Conservation (phyloP, 371 early-diverging fungal genomes). For the Blyttiomyces sp. region DNA sequence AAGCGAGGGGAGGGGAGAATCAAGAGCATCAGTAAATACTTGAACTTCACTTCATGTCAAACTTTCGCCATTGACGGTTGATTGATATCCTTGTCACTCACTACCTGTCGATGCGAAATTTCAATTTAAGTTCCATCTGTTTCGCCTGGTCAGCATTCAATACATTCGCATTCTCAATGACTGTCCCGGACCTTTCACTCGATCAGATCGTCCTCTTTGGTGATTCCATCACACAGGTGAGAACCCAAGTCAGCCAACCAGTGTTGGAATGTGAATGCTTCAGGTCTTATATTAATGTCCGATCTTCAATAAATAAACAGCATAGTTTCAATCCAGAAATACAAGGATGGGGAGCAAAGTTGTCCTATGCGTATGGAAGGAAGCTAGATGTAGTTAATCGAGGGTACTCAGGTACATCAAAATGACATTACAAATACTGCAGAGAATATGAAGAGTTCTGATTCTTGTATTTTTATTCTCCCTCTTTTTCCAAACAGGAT, state of each 20-base stretch:
- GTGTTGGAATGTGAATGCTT: background rate
- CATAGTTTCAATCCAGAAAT: slow-evolving; percentile 58
- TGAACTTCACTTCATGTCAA: no score
- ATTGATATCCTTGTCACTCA: no score
- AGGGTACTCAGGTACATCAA: slow-evolving; percentile 63
- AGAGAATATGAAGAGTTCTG: no score
- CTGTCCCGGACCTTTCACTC: no score
- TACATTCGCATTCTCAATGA: no score
- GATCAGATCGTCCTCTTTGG: slow-evolving; percentile 54
- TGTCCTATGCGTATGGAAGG: slow-evolving; percentile 67
- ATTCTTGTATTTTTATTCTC: background rate
- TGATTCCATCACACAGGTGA: slow-evolving; percentile 76
- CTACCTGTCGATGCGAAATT: no score
- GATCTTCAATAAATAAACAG: slow-evolving; percentile 26
- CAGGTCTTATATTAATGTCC: background rate
- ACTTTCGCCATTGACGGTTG: no score
- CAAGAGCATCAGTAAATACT: no score
- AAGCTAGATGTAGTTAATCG: slow-evolving; percentile 74
- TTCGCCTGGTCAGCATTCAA: no score
- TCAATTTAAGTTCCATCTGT: no score
- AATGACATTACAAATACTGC: background rate
- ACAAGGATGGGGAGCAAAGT: slow-evolving; percentile 65
- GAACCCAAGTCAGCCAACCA: no score
- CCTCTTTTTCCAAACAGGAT: slow-evolving; percentile 44
- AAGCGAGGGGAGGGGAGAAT: no score